Percentiles rank a stretch among this genome's conserved stretches.
phyloP scores from a whole-genome alignment of 2,329 filamentous ascomycete genomes.

The Aspergillus novoparasiticus region DNA sequence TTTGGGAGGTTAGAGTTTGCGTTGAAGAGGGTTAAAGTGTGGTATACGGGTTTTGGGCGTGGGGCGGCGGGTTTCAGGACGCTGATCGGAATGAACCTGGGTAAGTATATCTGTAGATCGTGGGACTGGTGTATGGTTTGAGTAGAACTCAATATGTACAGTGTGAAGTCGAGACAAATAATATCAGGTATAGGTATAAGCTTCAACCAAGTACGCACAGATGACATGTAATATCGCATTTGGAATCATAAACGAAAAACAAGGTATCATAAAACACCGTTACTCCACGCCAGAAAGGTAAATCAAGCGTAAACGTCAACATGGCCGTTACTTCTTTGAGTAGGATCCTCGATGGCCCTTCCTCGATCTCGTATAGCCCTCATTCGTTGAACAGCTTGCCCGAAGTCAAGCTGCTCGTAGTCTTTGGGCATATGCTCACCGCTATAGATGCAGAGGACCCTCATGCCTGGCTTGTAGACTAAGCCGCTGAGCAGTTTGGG shows the following conservation, averaged over 20 bases:
- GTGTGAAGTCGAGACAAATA: not conserved
- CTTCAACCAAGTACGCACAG: not conserved
- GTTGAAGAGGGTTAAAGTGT: not conserved
- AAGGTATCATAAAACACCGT: not conserved
- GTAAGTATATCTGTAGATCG: not conserved
- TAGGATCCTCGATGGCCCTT: constrained; percentile 12
- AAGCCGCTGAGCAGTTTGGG: constrained; percentile 88
- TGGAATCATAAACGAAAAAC: not conserved
- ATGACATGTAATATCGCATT: not conserved
- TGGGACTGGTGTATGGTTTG: not conserved
- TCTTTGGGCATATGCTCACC: constrained; percentile 64
- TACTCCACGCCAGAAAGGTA: not conserved
- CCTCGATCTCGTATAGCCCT: constrained; percentile 28
- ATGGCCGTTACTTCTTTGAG: constrained; percentile 8
- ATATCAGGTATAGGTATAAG: not conserved
- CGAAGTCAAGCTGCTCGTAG: constrained; percentile 41
- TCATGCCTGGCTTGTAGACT: constrained; percentile 88
- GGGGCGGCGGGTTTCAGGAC: not conserved
- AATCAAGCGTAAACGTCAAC: constrained; percentile 27
- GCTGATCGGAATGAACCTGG: not conserved
- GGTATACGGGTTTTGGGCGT: not conserved
- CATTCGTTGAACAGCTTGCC: constrained; percentile 37
- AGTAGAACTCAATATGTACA: not conserved
- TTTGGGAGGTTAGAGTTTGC: not conserved
- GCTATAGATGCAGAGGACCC: constrained; percentile 87